These are phyloP conservation scores for Spiromastix sp. DNA, from an alignment of 2,329 filamentous ascomycete genomes.

Conservation along the genomic window DNA sequence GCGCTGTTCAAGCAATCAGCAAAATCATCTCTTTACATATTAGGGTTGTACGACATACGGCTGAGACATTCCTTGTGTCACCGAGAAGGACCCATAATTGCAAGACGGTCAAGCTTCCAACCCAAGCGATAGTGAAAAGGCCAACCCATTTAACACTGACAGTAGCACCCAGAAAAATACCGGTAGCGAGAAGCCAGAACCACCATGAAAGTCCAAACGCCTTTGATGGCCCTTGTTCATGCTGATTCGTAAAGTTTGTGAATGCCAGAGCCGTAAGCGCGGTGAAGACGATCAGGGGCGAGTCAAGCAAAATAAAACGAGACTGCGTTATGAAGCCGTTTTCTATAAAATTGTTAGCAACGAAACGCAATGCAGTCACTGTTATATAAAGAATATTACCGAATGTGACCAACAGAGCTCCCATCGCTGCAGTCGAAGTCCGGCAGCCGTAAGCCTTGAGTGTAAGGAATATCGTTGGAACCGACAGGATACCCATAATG, in stretches of 20 bases:
- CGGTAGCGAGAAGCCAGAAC: constrained; percentile 90
- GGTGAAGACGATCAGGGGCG: constrained; percentile 85
- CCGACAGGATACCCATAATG: constrained; percentile 74
- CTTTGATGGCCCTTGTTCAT: constrained; percentile 80
- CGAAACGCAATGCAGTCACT: background rate
- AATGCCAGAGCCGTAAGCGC: constrained; percentile 85
- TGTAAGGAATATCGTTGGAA: constrained; percentile 89
- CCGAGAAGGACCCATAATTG: constrained; percentile 94
- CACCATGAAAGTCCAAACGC: constrained; percentile 90
- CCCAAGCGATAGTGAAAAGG: constrained; percentile 97
- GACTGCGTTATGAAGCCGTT: constrained; percentile 94
- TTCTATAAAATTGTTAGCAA: constrained; percentile 45
- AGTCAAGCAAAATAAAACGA: constrained; percentile 89
- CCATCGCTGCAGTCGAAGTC: constrained; percentile 72
- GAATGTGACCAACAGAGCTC: constrained; percentile 80
- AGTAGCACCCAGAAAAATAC: constrained; percentile 78
- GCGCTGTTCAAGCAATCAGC: constrained; percentile 37
- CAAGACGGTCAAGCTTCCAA: constrained; percentile 77
- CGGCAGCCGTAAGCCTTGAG: constrained; percentile 84
- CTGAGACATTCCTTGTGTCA: constrained; percentile 74
- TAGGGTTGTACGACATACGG: constrained; percentile 68
- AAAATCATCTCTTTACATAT: constrained; percentile 74
- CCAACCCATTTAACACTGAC: constrained; percentile 98
- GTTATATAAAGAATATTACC: constrained; percentile 42
- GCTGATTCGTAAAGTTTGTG: constrained; percentile 90